These are phyloP conservation scores for Geosmithia putterillii DNA, from an alignment of 2,329 filamentous ascomycete species.

Conservation along the genomic window DNA sequence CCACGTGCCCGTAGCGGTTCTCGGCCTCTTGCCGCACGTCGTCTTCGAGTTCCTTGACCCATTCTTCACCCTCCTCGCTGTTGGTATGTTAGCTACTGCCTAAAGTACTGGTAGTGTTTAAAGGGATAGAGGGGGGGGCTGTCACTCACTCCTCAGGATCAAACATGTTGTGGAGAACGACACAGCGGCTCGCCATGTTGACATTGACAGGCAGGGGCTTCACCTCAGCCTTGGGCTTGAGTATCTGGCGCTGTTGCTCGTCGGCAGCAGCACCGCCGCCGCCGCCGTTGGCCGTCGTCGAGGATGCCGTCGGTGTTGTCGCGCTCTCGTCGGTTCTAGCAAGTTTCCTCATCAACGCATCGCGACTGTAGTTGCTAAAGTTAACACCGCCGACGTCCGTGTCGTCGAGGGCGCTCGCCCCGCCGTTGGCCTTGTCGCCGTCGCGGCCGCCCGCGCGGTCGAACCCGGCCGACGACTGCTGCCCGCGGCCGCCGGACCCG, in stretches of 20 bases:
- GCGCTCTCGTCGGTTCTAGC: constrained; percentile 77
- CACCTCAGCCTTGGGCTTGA: constrained; percentile 67
- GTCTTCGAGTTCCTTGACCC: constrained; percentile 88
- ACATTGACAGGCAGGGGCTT: constrained; percentile 75
- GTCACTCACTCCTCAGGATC: constrained; percentile 75
- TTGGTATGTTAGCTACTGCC: constrained; percentile 19
- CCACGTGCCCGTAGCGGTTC: constrained; percentile 90
- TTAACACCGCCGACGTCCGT: constrained; percentile 97
- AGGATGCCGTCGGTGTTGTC: too few relatives aligned
- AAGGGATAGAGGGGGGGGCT: too few relatives aligned
- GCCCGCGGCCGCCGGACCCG: constrained; percentile 76
- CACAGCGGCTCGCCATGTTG: constrained; percentile 85
- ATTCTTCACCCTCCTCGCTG: constrained; percentile 75
- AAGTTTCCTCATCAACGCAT: constrained; percentile 97
- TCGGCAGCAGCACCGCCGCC: background rate
- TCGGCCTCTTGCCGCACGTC: constrained; percentile 90
- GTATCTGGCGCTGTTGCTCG: constrained; percentile 50
- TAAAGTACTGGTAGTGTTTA: background rate
- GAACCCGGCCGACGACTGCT: constrained; percentile 60
- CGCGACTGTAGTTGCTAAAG: constrained; percentile 98
- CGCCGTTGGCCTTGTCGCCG: constrained; percentile 69
- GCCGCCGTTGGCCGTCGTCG: too few relatives aligned
- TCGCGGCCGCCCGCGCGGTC: constrained; percentile 84
- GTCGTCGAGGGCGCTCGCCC: constrained; percentile 90
- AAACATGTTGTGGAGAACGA: constrained; percentile 93